phyloP scores from a whole-genome alignment of 148 eudicot genomes.

The Rhododendron griersonianum region DNA sequence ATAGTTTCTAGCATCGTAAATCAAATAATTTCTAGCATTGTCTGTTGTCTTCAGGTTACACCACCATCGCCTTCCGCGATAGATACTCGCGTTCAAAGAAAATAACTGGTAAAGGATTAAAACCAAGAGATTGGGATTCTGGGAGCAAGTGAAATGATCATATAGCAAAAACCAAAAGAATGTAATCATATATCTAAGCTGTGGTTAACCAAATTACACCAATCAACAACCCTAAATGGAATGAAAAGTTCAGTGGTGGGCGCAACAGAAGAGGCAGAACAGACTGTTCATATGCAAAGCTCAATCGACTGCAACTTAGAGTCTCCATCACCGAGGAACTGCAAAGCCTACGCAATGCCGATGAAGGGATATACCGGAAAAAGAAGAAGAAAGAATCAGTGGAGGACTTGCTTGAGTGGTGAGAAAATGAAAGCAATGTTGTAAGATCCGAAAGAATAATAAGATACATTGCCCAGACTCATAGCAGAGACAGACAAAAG shows the following conservation, averaged over 20 bases:
- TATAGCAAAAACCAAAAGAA: background rate
- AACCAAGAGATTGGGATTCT: background rate
- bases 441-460: background rate
- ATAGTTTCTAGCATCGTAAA: background rate
- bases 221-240: background rate
- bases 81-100: background rate
- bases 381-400: conserved; percentile 19
- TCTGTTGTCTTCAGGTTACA: background rate
- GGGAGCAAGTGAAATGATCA: background rate
- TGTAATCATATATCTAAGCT: background rate
- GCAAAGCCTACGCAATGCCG: conserved; percentile 41
- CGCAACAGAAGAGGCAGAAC: background rate
- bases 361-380: conserved; percentile 5
- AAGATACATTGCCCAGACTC: background rate
- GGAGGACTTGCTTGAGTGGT: conserved; percentile 4
- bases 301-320: background rate
- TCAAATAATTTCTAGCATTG: background rate
- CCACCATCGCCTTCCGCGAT: background rate
- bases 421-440: background rate
- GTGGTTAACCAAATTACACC: background rate
- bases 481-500: background rate
- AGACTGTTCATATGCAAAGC: conserved; percentile 2
- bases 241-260: background rate
- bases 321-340: conserved; percentile 50
- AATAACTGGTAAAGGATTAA: background rate